A percentile compares a stretch with the other conserved stretches of the same genome.
These are phyloP conservation scores for Byssoonygena ceratinophila DNA, from an alignment of 2,329 filamentous ascomycete species.

Conservation along the genomic window DNA sequence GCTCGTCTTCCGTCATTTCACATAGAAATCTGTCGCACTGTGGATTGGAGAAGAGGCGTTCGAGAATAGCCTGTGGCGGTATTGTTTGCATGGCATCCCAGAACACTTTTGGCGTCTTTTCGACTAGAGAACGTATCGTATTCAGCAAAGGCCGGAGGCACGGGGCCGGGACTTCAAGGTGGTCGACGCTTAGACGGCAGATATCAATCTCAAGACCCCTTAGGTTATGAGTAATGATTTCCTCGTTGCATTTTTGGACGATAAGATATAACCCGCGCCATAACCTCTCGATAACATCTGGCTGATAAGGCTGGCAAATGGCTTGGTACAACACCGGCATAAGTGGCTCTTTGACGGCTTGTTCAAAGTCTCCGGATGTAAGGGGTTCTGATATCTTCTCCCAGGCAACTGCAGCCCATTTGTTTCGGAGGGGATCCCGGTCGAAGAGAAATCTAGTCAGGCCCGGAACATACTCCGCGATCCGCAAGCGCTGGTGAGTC, in stretches of 20 bases:
- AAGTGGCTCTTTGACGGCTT: conserved; percentile 68
- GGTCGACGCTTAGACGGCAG: conserved; percentile 50
- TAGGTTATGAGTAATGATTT: conserved; percentile 66
- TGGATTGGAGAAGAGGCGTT: conserved; percentile 67
- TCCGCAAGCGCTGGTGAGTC: conserved; percentile 64
- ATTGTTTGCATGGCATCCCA: conserved; percentile 82
- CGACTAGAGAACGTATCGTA: conserved; percentile 59
- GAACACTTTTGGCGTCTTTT: conserved; percentile 67
- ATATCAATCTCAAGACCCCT: conserved; percentile 66
- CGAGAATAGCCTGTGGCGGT: conserved; percentile 67
- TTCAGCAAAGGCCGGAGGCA: conserved; percentile 60
- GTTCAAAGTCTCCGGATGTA: conserved; percentile 68
- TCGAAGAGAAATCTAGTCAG: conserved; percentile 80
- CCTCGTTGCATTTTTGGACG: conserved; percentile 59
- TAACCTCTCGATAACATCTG: conserved; percentile 54
- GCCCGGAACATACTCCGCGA: conserved; percentile 65
- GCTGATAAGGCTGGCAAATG: conserved; percentile 44
- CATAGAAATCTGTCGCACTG: conserved; percentile 49
- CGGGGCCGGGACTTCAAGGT: conserved; percentile 53
- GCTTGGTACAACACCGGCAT: conserved; percentile 55
- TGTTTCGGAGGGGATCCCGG: conserved; percentile 50
- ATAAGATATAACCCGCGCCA: conserved; percentile 71
- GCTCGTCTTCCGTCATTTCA: conserved; percentile 44
- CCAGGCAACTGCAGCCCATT: conserved; percentile 62
- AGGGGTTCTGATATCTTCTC: conserved; percentile 54